A percentile compares a stretch with the other conserved stretches of the same genome.
Conservation (phyloP, 805 yeast species). For the Ogataea angusta region DNA sequence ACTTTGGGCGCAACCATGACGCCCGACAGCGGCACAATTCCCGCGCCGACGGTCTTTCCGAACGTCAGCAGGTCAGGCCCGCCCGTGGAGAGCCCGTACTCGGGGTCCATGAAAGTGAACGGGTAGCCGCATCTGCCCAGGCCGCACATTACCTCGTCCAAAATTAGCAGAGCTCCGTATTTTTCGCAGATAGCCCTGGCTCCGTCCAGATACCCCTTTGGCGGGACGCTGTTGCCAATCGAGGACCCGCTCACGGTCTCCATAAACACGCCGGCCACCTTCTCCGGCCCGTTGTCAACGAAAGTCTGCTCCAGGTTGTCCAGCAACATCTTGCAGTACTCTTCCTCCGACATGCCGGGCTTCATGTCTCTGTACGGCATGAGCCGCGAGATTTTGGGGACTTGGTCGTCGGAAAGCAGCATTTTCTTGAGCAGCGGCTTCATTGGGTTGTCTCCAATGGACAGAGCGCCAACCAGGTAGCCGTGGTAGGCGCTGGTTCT, state of each 20-base stretch:
- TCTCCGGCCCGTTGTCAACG: constrained; percentile 39
- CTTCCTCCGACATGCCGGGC: constrained; percentile 37
- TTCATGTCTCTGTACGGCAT: constrained; percentile 34
- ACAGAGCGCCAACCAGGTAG: constrained; percentile 42
- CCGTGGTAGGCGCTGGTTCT: constrained; percentile 44
- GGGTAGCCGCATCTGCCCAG: constrained; percentile 49
- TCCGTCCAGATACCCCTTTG: constrained; percentile 45
- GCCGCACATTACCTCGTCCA: constrained; percentile 58
- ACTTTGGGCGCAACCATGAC: constrained; percentile 40
- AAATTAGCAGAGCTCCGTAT: constrained; percentile 45
- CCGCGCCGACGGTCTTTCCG: constrained; percentile 50
- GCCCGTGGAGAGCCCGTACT: constrained; percentile 13
- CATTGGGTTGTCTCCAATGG: constrained; percentile 37
- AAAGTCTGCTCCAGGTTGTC: constrained; percentile 40
- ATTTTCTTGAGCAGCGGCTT: constrained; percentile 31
- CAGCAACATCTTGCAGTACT: constrained; percentile 36
- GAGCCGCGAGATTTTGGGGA: constrained; percentile 30
- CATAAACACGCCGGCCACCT: constrained; percentile 39
- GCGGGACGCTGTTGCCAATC: constrained; percentile 41
- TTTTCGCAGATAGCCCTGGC: constrained; percentile 45
- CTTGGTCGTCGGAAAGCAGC: constrained; percentile 21
- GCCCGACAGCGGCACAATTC: constrained; percentile 48
- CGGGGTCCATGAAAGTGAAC: constrained; percentile 35
- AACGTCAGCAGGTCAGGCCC: constrained; percentile 47
- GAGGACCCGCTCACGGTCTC: constrained; percentile 49